A percentile compares a stretch with the other conserved stretches of the same genome.
These are phyloP conservation scores for Lentithecium fluviatile DNA, from an alignment of 495 filamentous ascomycete genomes.

Conservation along the genomic window DNA sequence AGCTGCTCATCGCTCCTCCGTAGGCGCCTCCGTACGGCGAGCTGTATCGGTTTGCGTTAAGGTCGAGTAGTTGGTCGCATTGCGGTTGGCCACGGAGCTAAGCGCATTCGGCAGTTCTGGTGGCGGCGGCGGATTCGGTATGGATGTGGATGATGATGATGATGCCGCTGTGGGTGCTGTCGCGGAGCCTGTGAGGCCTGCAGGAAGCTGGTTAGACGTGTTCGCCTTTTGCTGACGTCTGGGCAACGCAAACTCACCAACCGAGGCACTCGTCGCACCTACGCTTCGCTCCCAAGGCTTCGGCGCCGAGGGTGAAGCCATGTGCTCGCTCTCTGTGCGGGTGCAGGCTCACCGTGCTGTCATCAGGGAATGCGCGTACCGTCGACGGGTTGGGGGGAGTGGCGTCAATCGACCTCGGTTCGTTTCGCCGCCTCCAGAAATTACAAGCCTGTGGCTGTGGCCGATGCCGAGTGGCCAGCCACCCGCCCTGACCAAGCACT, in stretches of 20 bases:
- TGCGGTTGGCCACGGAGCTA: conserved; percentile 75
- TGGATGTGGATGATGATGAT: conserved; percentile 44
- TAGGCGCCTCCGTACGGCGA: conserved; percentile 40
- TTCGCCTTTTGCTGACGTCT: conserved; percentile 2
- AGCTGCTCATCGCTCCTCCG: conserved; percentile 52
- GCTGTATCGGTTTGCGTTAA: conserved; percentile 66
- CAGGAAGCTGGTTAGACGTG: conserved; percentile 8
- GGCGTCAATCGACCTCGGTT: conserved; percentile 6
- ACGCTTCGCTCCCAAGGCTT: conserved; percentile 93
- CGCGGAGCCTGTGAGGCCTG: conserved; percentile 39
- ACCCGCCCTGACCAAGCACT: too few species aligned
- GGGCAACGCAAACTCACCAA: conserved; percentile 32
- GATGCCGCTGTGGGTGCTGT: conserved; percentile 47
- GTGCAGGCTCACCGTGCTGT: conserved; percentile 28
- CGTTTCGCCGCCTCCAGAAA: not conserved
- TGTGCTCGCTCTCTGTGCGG: conserved; percentile 25
- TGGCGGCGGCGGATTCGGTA: conserved; percentile 62
- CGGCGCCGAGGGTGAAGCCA: conserved; percentile 85
- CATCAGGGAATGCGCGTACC: conserved; percentile 20
- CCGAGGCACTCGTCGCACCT: conserved; percentile 50
- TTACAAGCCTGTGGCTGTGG: not conserved
- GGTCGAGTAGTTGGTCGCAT: conserved; percentile 74
- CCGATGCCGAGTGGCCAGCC: not conserved
- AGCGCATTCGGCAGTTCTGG: conserved; percentile 76
- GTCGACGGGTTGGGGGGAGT: not conserved